phyloP scores from a whole-genome alignment of 2,329 filamentous ascomycete genomes.

The Arthroderma sp. region DNA sequence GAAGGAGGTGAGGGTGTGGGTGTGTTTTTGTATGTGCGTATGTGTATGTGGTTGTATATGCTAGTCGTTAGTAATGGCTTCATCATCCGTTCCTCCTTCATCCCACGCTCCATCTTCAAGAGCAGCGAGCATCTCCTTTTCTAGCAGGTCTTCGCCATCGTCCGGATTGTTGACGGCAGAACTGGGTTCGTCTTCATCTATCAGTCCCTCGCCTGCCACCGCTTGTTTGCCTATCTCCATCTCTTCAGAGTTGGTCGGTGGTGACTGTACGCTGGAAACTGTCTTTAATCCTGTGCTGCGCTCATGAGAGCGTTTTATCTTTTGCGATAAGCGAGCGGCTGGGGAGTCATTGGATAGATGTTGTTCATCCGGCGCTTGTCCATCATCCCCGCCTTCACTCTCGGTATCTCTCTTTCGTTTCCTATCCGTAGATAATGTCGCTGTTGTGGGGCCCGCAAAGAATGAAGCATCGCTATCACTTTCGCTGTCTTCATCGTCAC shows the following conservation, averaged over 20 bases:
- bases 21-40: too few species aligned
- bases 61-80: conserved; percentile 10
- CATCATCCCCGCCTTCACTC: conserved; percentile 14
- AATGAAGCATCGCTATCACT: conserved; percentile 24
- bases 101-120: conserved; percentile 34
- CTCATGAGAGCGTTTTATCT: conserved; percentile 30
- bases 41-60: too few species aligned
- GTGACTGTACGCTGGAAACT: conserved; percentile 19
- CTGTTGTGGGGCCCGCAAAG: conserved; percentile 24
- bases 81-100: conserved; percentile 25
- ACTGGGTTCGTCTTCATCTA: conserved; percentile 8
- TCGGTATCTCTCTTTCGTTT: conserved; percentile 27
- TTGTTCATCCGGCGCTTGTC: conserved; percentile 23
- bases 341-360: conserved; percentile 34
- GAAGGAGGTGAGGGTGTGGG: too few species aligned
- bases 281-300: conserved; percentile 26
- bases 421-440: conserved; percentile 13
- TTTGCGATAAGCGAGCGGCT: conserved; percentile 26
- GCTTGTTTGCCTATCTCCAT: conserved; percentile 31
- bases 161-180: conserved; percentile 8
- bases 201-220: conserved; percentile 8
- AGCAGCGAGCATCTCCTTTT: conserved; percentile 47
- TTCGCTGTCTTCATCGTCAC: conserved; percentile 23
- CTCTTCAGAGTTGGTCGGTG: conserved; percentile 13
- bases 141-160: conserved; percentile 34